These are phyloP conservation scores for Caryocar brasiliense DNA, from an alignment of 441 rosid genomes.

Conservation along the genomic window DNA sequence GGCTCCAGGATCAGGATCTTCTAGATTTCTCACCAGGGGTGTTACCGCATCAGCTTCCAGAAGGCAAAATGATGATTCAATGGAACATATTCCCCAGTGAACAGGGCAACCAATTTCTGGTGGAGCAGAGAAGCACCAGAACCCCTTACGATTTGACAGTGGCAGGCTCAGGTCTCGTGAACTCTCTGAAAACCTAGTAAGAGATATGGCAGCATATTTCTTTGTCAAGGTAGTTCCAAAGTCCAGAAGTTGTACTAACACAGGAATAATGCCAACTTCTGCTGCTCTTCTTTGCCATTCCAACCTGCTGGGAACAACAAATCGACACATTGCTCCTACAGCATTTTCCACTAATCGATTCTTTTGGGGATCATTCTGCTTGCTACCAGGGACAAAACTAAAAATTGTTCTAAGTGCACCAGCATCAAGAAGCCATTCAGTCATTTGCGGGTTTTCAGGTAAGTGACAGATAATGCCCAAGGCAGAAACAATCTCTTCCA, in stretches of 20 bases:
- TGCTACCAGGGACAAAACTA: conserved; percentile 11
- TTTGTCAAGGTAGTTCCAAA: conserved; percentile 35
- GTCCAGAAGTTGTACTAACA: conserved; percentile 36
- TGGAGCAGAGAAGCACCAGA: conserved; percentile 48
- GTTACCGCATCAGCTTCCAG: conserved; percentile 45
- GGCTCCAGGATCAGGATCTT: conserved; percentile 34
- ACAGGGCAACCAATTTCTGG: conserved; percentile 30
- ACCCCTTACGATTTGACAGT: conserved; percentile 27
- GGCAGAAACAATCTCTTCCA: conserved; percentile 38
- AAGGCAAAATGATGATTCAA: conserved; percentile 56
- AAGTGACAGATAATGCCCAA: conserved; percentile 40
- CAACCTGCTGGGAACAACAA: conserved; percentile 27
- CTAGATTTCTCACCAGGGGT: conserved; percentile 42
- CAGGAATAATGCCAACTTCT: conserved; percentile 41
- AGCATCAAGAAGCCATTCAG: conserved; percentile 43
- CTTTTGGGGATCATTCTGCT: conserved; percentile 22
- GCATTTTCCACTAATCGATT: conserved; percentile 37
- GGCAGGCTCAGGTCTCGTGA: conserved; percentile 30
- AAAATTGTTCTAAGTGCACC: conserved; percentile 26
- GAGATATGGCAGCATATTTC: conserved; percentile 38
- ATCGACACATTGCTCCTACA: conserved; percentile 39
- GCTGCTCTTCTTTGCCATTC: conserved; percentile 50
- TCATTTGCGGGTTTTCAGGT: conserved; percentile 36
- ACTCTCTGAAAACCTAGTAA: conserved; percentile 37
- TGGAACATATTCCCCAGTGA: conserved; percentile 47